Percentiles rank a stretch among this genome's conserved stretches.
These are phyloP conservation scores for Areca catechu DNA, from an alignment of 176 grass and related monocot species.

Conservation along the genomic window DNA sequence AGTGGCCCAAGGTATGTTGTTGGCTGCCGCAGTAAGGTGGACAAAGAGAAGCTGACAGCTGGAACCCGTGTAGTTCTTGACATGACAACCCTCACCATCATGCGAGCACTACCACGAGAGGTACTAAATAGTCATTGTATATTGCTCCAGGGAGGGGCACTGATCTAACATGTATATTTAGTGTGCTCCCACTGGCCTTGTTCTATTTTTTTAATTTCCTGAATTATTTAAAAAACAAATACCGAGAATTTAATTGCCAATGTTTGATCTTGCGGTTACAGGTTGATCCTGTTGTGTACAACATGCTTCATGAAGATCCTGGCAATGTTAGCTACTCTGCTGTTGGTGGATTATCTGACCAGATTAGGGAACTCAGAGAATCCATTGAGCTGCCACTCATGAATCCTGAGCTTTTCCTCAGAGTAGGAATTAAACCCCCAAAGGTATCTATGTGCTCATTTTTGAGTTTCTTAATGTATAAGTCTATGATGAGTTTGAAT, in stretches of 20 bases:
- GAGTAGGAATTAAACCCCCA: constrained; percentile 88
- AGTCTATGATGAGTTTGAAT: too few relatives aligned
- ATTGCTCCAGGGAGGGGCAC: background rate
- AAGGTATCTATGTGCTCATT: constrained; percentile 43
- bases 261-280: constrained; percentile 17
- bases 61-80: constrained; percentile 91
- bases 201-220: too few relatives aligned
- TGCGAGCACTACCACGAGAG: constrained; percentile 84
- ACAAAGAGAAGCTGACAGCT: constrained; percentile 76
- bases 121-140: constrained; percentile 22
- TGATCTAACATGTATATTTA: too few relatives aligned
- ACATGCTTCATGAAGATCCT: constrained; percentile 98
- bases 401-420: constrained; percentile 88
- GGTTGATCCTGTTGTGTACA: constrained; percentile 94
- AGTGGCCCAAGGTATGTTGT: constrained; percentile 94
- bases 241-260: too few relatives aligned
- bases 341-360: constrained; percentile 87
- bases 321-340: constrained; percentile 97
- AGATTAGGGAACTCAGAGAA: constrained; percentile 86
- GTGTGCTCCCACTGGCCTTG: too few relatives aligned
- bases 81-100: constrained; percentile 97
- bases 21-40: constrained; percentile 88
- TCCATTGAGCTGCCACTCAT: constrained; percentile 92
- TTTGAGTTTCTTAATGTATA: too few relatives aligned
- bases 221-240: too few relatives aligned